Percentiles rank a stretch among this genome's conserved stretches.
These are phyloP conservation scores for Annulohypoxylon maeteangense DNA, from an alignment of 495 filamentous ascomycete species.

Conservation along the genomic window DNA sequence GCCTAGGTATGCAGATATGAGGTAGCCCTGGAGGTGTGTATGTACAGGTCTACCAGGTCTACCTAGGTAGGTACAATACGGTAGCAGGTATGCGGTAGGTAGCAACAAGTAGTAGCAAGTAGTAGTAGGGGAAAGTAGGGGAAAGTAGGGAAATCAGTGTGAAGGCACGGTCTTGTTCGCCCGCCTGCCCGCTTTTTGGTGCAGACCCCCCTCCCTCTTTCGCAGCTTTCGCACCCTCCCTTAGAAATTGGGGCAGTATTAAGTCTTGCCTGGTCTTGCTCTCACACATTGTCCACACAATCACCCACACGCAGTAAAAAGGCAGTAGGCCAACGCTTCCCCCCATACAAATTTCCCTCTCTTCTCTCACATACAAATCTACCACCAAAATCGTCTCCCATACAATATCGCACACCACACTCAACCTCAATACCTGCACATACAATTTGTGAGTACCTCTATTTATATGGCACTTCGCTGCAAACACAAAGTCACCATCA, in stretches of 20 bases:
- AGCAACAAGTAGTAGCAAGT: neutral
- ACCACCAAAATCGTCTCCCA: slow-evolving; percentile 59
- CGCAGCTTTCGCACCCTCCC: slow-evolving; percentile 44
- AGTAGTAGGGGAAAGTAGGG: neutral
- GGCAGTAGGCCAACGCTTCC: slow-evolving; percentile 57
- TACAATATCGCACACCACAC: slow-evolving; percentile 64
- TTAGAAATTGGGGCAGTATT: slow-evolving; percentile 50
- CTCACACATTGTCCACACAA: slow-evolving; percentile 52
- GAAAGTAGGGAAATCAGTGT: slow-evolving; percentile 25
- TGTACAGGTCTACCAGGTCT: slow-evolving; percentile 1
- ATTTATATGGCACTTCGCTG: slow-evolving; percentile 46
- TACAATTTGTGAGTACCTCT: slow-evolving; percentile 54
- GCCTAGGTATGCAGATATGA: neutral
- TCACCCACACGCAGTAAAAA: slow-evolving; percentile 72
- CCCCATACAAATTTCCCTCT: slow-evolving; percentile 67
- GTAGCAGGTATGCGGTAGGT: neutral
- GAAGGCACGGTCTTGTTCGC: slow-evolving; percentile 23
- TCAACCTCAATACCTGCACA: slow-evolving; percentile 51
- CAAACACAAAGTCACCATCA: slow-evolving; percentile 51
- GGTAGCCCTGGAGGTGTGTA: neutral
- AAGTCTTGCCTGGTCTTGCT: slow-evolving; percentile 36
- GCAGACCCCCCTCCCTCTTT: slow-evolving; percentile 41
- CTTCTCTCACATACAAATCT: slow-evolving; percentile 71
- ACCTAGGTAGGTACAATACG: slow-evolving; percentile 7
- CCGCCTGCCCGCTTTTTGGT: slow-evolving; percentile 46